Percentiles rank a stretch among this genome's conserved stretches.
Conservation (phyloP, 192 early-diverging fungal species). For the Backusella macrospora region DNA sequence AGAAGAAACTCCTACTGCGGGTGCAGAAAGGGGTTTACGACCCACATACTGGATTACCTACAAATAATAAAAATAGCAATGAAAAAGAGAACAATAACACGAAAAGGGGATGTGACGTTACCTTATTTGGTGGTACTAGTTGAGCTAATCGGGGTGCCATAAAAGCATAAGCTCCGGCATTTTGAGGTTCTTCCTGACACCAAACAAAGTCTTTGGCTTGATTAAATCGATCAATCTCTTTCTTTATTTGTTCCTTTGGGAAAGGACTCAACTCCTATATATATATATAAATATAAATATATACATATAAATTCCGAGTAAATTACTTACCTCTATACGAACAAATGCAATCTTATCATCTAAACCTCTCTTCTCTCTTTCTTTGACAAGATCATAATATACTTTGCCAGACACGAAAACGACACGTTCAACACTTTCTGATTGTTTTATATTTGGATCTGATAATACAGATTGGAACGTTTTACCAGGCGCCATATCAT, state of each 20-base stretch:
- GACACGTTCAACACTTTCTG: constrained; percentile 61
- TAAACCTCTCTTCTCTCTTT: constrained; percentile 60
- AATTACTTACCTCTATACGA: constrained; percentile 64
- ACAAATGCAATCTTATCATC: constrained; percentile 76
- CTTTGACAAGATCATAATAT: constrained; percentile 91
- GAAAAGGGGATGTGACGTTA: constrained; percentile 24
- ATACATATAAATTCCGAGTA: neutral
- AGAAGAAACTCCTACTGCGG: constrained; percentile 76
- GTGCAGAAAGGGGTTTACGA: constrained; percentile 70
- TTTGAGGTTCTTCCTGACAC: constrained; percentile 95
- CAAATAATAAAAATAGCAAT: constrained; percentile 22
- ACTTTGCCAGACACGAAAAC: constrained; percentile 91
- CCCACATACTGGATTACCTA: constrained; percentile 69
- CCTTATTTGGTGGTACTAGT: constrained; percentile 60
- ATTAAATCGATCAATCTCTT: constrained; percentile 65
- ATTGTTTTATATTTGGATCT: constrained; percentile 55
- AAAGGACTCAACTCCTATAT: constrained; percentile 84
- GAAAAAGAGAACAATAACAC: neutral
- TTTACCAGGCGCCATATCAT: constrained; percentile 86
- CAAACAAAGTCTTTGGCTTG: constrained; percentile 65
- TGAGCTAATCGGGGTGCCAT: constrained; percentile 83
- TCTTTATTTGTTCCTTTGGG: constrained; percentile 69
- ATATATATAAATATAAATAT: neutral
- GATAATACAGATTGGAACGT: constrained; percentile 80
- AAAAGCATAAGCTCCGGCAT: constrained; percentile 88